These are phyloP conservation scores for Penicillium oxalicum DNA, from an alignment of 2,329 filamentous ascomycete genomes.

Conservation along the genomic window DNA sequence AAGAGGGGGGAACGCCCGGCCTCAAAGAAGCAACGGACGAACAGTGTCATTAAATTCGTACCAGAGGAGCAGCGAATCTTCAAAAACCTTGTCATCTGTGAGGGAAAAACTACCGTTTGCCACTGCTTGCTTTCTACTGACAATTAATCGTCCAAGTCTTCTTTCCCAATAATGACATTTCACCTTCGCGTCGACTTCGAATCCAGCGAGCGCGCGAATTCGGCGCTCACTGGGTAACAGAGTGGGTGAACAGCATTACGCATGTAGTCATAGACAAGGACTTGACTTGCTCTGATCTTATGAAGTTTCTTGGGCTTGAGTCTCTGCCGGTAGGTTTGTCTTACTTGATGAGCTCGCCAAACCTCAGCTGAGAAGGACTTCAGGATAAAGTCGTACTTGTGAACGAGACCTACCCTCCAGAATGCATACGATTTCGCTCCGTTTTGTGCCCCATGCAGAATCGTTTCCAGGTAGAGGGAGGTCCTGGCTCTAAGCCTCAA, in stretches of 20 bases:
- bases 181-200: conserved; percentile 59
- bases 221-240: conserved; percentile 65
- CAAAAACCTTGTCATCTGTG: conserved; percentile 54
- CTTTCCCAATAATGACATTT: conserved; percentile 72
- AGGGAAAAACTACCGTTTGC: conserved; percentile 10
- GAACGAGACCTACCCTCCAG: conserved; percentile 62
- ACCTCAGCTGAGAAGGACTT: conserved; percentile 11
- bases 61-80: conserved; percentile 56
- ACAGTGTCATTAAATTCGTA: conserved; percentile 39
- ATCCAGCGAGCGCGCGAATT: conserved; percentile 70
- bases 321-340: conserved; percentile 43
- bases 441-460: conserved; percentile 55
- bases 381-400: conserved; percentile 48
- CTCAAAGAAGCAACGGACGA: conserved; percentile 26
- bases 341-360: neutral
- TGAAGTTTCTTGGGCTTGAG: conserved; percentile 49
- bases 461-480: conserved; percentile 42
- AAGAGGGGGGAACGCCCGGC: conserved; percentile 9
- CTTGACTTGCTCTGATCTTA: conserved; percentile 59
- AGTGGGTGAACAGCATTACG: conserved; percentile 55
- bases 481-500: conserved; percentile 10
- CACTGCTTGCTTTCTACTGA: conserved; percentile 3
- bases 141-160: conserved; percentile 48
- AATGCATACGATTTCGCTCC: conserved; percentile 57
- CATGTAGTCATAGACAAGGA: conserved; percentile 73